Percentiles rank a stretch among this genome's conserved stretches.
phyloP scores from a whole-genome alignment of 768 basidiomycete species.

The Saitozyma podzolica region DNA sequence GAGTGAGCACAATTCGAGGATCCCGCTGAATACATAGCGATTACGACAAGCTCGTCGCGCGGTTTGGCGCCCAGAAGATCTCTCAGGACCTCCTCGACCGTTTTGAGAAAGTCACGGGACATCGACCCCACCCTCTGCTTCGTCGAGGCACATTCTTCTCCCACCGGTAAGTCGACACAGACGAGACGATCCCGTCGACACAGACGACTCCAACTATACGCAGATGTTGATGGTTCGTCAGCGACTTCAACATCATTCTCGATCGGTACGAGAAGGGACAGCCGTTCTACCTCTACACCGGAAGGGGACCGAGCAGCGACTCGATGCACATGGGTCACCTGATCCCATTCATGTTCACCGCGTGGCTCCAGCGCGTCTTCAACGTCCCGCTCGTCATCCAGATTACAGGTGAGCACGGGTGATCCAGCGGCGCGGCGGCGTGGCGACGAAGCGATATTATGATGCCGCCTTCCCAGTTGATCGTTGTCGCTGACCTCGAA shows the following conservation, averaged over 20 bases:
- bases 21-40: constrained; percentile 62
- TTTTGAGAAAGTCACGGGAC: constrained; percentile 88
- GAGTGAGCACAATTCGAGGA: constrained; percentile 12
- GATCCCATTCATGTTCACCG: constrained; percentile 96
- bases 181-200: not conserved
- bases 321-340: constrained; percentile 98
- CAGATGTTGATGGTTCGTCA: constrained; percentile 48
- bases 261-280: constrained; percentile 95
- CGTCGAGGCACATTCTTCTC: constrained; percentile 96
- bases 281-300: constrained; percentile 97
- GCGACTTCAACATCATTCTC: constrained; percentile 88
- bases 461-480: too few species aligned
- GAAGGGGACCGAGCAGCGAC: constrained; percentile 91
- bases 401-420: constrained; percentile 69
- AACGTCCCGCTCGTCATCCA: constrained; percentile 92
- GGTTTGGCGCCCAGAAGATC: constrained; percentile 87
- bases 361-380: constrained; percentile 98
- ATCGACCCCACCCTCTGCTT: constrained; percentile 80
- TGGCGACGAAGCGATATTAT: too few species aligned
- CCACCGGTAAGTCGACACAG: constrained; percentile 69
- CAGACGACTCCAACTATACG: not conserved
- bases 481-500: too few species aligned
- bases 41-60: constrained; percentile 89
- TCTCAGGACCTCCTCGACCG: constrained; percentile 75
- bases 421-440: not conserved